Evolutionary conservation across 2,329 filamentous ascomycete species (phyloP).

Genomic region (Penicillium sp.): DNA sequence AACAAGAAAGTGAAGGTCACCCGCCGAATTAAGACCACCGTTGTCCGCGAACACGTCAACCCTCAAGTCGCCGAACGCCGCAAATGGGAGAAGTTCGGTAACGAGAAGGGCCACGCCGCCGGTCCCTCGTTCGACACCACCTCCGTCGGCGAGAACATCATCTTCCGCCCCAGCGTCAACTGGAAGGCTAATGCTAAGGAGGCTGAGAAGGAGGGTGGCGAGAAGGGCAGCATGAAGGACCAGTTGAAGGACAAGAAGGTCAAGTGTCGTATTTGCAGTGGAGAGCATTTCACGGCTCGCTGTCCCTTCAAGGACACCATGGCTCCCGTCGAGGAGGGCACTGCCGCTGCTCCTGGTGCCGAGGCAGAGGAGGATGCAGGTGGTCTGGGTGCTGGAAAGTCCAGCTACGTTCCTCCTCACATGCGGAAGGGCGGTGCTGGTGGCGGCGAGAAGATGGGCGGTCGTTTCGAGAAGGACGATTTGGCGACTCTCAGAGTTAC

Average conservation of each 20-base stretch:
- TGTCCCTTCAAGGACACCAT: slow-evolving; percentile 99
- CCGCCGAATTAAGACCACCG: slow-evolving; percentile 87
- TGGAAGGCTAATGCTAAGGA: slow-evolving; percentile 91
- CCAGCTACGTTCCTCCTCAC: slow-evolving; percentile 92
- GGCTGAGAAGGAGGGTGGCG: slow-evolving; percentile 47
- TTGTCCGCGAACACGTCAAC: slow-evolving; percentile 91
- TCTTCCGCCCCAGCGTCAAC: slow-evolving; percentile 88
- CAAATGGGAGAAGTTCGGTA: slow-evolving; percentile 88
- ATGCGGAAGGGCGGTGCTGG: slow-evolving; percentile 65
- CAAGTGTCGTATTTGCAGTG: slow-evolving; percentile 98
- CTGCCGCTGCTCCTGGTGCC: slow-evolving; percentile 44
- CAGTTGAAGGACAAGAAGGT: slow-evolving; percentile 97
- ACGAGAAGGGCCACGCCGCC: slow-evolving; percentile 75
- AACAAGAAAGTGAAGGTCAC: slow-evolving; percentile 97
- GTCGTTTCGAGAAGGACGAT: slow-evolving; percentile 96
- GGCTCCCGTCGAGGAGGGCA: slow-evolving; percentile 61
- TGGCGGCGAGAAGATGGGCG: slow-evolving; percentile 76
- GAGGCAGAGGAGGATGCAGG: slow-evolving; percentile 51
- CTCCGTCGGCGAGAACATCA: slow-evolving; percentile 94
- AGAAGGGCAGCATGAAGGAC: slow-evolving; percentile 63
- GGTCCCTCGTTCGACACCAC: slow-evolving; percentile 89
- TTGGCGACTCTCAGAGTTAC: slow-evolving; percentile 94
- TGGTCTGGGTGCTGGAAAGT: slow-evolving; percentile 63
- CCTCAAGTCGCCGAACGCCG: slow-evolving; percentile 94
- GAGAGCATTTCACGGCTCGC: slow-evolving; percentile 98